Percentiles rank a stretch among this genome's conserved stretches.
phyloP scores from a whole-genome alignment of 1,284 basidiomycete species.

The Grifola frondosa region DNA sequence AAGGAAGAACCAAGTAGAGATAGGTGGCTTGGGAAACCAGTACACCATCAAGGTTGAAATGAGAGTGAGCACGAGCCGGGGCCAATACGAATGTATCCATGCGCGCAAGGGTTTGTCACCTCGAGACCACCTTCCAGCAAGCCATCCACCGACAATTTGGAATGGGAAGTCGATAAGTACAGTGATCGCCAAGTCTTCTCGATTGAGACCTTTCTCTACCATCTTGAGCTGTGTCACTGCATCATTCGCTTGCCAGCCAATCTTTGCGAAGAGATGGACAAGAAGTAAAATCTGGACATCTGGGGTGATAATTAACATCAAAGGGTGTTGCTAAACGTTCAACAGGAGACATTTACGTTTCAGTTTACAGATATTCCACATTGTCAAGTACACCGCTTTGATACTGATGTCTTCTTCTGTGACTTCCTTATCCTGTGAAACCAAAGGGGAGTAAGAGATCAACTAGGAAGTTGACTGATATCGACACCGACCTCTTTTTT shows the following conservation, averaged over 20 bases:
- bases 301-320: conserved; percentile 32
- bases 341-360: conserved; percentile 60
- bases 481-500: conserved; percentile 74
- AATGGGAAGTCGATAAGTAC: conserved; percentile 98
- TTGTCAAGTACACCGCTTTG: conserved; percentile 87
- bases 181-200: conserved; percentile 93
- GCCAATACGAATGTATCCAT: conserved; percentile 94
- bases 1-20: conserved; percentile 78
- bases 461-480: background rate
- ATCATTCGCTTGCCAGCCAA: conserved; percentile 96
- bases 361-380: conserved; percentile 92
- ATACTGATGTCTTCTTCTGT: conserved; percentile 87
- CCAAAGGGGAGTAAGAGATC: background rate
- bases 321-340: background rate
- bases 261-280: conserved; percentile 90
- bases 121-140: conserved; percentile 91
- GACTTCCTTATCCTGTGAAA: conserved; percentile 65
- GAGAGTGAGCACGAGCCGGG: conserved; percentile 73
- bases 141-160: conserved; percentile 93
- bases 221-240: conserved; percentile 92
- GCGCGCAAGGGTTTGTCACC: conserved; percentile 76
- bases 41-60: conserved; percentile 81
- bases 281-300: conserved; percentile 90
- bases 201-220: conserved; percentile 93
- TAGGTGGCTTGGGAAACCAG: conserved; percentile 79